phyloP scores from a whole-genome alignment of 331 rosid species.

The Quercus tomentella region DNA sequence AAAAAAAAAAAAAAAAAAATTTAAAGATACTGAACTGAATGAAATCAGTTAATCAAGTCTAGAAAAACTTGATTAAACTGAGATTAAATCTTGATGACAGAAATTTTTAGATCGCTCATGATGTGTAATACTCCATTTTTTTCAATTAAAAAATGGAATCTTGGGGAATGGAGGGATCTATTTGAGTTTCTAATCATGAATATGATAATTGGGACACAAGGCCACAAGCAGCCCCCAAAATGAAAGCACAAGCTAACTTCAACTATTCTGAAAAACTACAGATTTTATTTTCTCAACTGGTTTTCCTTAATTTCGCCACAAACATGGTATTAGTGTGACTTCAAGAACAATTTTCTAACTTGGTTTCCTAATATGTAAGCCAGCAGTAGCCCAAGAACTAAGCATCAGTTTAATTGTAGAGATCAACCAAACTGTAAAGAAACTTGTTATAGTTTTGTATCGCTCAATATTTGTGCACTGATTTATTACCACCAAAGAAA shows the following conservation, averaged over 20 bases:
- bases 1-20: too few relatives aligned
- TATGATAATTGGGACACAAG: neutral
- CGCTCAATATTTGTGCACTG: neutral
- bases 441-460: neutral
- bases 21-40: too few relatives aligned
- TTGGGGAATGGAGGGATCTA: neutral
- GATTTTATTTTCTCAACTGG: neutral
- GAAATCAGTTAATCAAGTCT: too few relatives aligned
- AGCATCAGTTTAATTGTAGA: slow-evolving; percentile 4
- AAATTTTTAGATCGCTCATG: neutral
- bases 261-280: neutral
- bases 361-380: neutral
- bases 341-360: neutral
- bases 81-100: neutral
- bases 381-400: neutral
- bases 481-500: neutral
- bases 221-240: neutral
- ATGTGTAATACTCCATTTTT: neutral
- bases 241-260: neutral
- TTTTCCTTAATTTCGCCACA: neutral
- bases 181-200: neutral
- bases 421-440: neutral
- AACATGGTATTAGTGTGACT: neutral
- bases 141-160: neutral
- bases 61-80: too few relatives aligned